Base-by-base conservation (phyloP, 306 rosid genomes). In the Vigna mungo region DNA sequence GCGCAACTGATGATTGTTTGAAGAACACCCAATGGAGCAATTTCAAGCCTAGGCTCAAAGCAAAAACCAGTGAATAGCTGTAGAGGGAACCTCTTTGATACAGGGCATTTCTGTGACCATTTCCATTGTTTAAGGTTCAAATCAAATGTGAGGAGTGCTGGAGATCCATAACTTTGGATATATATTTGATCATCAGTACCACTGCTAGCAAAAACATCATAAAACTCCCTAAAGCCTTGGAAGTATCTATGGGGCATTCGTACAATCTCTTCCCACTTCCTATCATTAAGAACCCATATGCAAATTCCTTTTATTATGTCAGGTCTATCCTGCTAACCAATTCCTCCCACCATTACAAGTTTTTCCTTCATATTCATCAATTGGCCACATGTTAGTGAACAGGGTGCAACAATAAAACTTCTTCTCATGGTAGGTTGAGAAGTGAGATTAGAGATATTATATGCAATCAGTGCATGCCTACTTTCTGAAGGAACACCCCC, bases 331-430 rank as follows among this genome's bases (percentile, higher is more conserved):
- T 0, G 91, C 81, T 87, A 91, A 37, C 98, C 97, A 6, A 96
- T 90, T 59, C 99, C 99, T 70, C 99, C 99, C 55, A 96, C 99
- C 98, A 96, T 96, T 30, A 92, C 99, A 83, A 96, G 90, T 88
- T 86, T 89, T 77, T 91, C 98, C 86, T 85, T 89, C 82, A 92
- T 71, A 85, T 89, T 91, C 98, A 96, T 96, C 78, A 96, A 80
- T 2, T 98, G 92, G 58, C 98, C 99, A 37, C 99, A 96, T 13
- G 99, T 92, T 39, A 96, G 87, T 48, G 99, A 78, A 60, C 94
- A 92, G n/a, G 99, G 98, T 36, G 86, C 89, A 2, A 85, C 81
- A 60, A 96, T 85, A n/a, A 89, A 91, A 85, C 85, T 85, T 72
- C 74, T 84, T 55, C 76, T 82, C 90, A 96, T 81, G 84, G 82